Base-by-base conservation (phyloP, 2,329 filamentous ascomycete species). In the Fusarium floridanum region DNA sequence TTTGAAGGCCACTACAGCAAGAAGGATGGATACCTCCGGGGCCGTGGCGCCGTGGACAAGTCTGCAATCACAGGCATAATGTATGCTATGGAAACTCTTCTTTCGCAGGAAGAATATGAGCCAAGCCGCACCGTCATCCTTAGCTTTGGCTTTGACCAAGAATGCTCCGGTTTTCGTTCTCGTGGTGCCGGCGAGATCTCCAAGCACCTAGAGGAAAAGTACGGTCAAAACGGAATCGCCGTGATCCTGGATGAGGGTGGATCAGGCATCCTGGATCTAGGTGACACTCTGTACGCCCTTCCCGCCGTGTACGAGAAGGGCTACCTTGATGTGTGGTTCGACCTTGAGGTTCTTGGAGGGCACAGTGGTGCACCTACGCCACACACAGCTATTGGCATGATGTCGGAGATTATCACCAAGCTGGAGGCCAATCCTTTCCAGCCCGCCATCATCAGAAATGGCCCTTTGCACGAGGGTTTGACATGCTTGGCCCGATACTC, bases 361-460 rank as follows among this genome's bases (percentile, higher is more conserved):
- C 90, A 92, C 75, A 90, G 87, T 60, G 90, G 87, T 2, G 80
- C 83, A 0, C 88, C 90, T 48, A 87, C 88, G 8, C 85, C 88
- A 1, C 91, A 93, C 80, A 93, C 91, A 0, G 90, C 90, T 16
- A 93, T 94, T 66, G 92, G 92, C 5, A 91, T 94, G 70, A 85
- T 92, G 71, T 86, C 89, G 12, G 90, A 93, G 76, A 87, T 93
- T 50, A 87, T 93, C 68, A 86, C 86, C n/a, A 80, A 85, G 22
- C 88, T 94, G 8, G 92, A 94, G 78, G 80, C 83, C 1, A 83
- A 88, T 56, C 85, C 88, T 0, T 92, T 89, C 80, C 81, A 84
- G 3, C 87, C 89, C 0, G 2, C 67, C 2, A 69, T 83, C 16
- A 82, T 84, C 11, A 81, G 85, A 6, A 80, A 85, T 14, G 88